Evolutionary conservation across 2,329 filamentous ascomycete species (phyloP), one percentile per base, ranked within the genome.

Genomic region (Hortaea sp.): DNA sequence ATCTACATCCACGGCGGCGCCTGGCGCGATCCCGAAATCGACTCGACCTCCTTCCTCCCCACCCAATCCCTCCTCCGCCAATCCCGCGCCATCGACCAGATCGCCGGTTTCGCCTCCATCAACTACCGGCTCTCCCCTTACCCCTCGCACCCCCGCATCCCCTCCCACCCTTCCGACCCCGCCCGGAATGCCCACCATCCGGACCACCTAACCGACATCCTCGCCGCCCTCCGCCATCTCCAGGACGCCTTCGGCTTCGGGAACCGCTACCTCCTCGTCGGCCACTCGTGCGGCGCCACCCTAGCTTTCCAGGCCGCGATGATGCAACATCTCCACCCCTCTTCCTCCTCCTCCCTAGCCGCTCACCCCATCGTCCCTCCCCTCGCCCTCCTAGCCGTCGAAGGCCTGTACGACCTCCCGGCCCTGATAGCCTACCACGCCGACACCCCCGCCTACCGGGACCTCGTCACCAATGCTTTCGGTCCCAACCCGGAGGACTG

Each of bases 351-450:
- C 11, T 56, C 66, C 41, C 64, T 60, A 61, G 53, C 53, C 29
- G 28, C 51, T n/a, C 55, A 57, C 39, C 11, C 59, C 27, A 55
- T 61, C n/a, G 48, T 55, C 7, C 54, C 54, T 5, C 79, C 79
- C 0, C 57, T 66, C 2, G 76, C 73, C 4, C 64, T 85, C n/a
- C 59, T 85, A 4, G 75, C 79, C 31, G 64, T 84, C 13, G 76
- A 76, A 46, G 83, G 84, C 1, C 77, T 88, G 20, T 86, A 85
- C 62, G 77, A 84, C 57, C 63, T 88, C 7, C 69, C 69, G 6
- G 71, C 71, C 0, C 63, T 86, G 13, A 61, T 75, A 1, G 41
- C 49, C 6, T 67, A 71, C 41, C 71, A 75, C 38, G 49, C 45
- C 53, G 4, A 66, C 72, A 62, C 68, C 41, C 68, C 72, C 6